These are phyloP conservation scores for Pleurotus salmoneostramineus DNA, from an alignment of 768 basidiomycete genomes.

Conservation along the genomic window DNA sequence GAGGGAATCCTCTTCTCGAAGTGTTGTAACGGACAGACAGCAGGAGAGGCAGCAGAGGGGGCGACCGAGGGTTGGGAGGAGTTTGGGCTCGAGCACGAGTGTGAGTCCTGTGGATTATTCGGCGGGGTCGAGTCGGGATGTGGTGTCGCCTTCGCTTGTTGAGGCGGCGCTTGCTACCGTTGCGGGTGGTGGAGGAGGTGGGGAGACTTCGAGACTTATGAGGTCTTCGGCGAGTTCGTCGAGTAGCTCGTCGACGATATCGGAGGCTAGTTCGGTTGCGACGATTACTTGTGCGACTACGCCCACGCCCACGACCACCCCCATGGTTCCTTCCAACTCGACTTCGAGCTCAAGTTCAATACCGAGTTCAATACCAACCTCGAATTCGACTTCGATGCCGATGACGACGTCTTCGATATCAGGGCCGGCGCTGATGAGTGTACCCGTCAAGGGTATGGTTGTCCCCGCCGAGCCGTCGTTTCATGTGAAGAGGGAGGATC, in stretches of 20 bases:
- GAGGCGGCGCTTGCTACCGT: not conserved
- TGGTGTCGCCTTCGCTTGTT: not conserved
- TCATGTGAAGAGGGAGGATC: not conserved
- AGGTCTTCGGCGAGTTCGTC: not conserved
- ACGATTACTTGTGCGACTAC: not conserved
- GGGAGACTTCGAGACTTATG: too few species aligned
- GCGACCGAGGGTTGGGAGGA: conserved; percentile 10
- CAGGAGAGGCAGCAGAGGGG: conserved; percentile 14
- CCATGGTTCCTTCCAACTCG: too few species aligned
- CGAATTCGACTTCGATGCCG: too few species aligned
- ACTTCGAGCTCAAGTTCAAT: too few species aligned
- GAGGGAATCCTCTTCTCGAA: too few species aligned
- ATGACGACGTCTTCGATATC: not conserved
- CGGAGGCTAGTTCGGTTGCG: not conserved
- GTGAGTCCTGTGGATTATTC: conserved; percentile 1
- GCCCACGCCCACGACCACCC: too few species aligned
- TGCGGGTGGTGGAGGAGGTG: not conserved
- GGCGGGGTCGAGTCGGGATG: not conserved
- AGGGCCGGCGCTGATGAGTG: not conserved
- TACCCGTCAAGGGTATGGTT: not conserved
- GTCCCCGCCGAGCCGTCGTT: not conserved
- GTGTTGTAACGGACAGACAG: conserved; percentile 15
- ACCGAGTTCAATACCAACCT: too few species aligned
- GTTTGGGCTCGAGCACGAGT: conserved; percentile 10
- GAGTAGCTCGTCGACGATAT: not conserved